Evolutionary conservation across 768 basidiomycete genomes (phyloP).

Genomic region (Daedalea quercina): DNA sequence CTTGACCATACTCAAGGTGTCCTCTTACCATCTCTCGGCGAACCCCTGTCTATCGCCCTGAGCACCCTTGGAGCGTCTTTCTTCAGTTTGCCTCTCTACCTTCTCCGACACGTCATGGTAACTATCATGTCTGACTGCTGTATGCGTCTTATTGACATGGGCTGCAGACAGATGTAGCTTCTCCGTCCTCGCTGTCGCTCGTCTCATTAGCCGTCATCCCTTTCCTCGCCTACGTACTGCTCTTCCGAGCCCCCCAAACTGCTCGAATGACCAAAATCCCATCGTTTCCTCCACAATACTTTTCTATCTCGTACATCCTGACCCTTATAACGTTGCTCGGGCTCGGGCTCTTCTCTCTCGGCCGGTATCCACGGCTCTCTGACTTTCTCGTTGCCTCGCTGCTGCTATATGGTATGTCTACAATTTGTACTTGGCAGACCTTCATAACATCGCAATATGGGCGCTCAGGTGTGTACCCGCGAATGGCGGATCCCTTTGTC

Average conservation of each 20-base stretch:
- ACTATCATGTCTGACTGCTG: constrained; percentile 21
- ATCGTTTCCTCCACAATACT: constrained; percentile 42
- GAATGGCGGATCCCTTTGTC: not conserved
- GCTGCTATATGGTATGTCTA: constrained; percentile 55
- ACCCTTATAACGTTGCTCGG: constrained; percentile 41
- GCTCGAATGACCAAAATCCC: constrained; percentile 39
- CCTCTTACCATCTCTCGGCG: constrained; percentile 51
- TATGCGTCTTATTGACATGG: not conserved
- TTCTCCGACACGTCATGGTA: constrained; percentile 53
- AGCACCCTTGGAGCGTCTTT: constrained; percentile 57
- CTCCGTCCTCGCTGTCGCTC: constrained; percentile 37
- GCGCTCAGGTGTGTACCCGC: constrained; percentile 9
- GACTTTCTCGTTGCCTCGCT: constrained; percentile 53
- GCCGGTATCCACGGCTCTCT: constrained; percentile 48
- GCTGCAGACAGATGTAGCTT: not conserved
- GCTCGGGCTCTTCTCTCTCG: constrained; percentile 57
- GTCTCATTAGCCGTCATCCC: constrained; percentile 53
- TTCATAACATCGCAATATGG: not conserved
- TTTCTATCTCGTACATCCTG: constrained; percentile 51
- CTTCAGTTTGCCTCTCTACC: constrained; percentile 58
- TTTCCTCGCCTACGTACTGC: constrained; percentile 50
- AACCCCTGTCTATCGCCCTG: constrained; percentile 47
- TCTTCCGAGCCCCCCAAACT: constrained; percentile 53
- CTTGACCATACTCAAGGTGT: constrained; percentile 56
- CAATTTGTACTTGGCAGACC: not conserved